Evolutionary conservation across 2,329 filamentous ascomycete species (phyloP).

Genomic region (Penicillium sclerotiorum): DNA sequence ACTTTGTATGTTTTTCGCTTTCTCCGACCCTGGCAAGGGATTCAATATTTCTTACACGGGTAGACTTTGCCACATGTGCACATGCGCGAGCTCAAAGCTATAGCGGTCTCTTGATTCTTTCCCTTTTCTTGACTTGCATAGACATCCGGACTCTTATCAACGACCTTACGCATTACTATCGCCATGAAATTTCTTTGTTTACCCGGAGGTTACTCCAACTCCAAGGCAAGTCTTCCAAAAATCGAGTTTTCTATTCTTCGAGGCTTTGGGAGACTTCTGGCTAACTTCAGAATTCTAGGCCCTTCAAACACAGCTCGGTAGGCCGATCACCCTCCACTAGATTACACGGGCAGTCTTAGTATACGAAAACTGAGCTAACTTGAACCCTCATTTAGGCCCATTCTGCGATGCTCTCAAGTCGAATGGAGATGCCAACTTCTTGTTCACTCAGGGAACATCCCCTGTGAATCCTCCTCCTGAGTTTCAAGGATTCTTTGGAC

Average conservation of each 20-base stretch:
- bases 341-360: too few species aligned
- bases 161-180: background rate
- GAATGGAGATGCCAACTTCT: slow-evolving; percentile 18
- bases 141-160: too few species aligned
- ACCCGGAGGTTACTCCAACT: slow-evolving; percentile 24
- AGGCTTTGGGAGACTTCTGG: background rate
- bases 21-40: slow-evolving; percentile 11
- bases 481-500: slow-evolving; percentile 24
- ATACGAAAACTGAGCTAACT: background rate
- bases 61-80: too few species aligned
- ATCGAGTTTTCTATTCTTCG: background rate
- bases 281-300: slow-evolving; percentile 8
- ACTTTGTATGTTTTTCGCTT: background rate
- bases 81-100: too few species aligned
- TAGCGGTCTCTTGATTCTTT: background rate
- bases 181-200: slow-evolving; percentile 27
- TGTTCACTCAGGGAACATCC: slow-evolving; percentile 20
- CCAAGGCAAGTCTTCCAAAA: slow-evolving; percentile 14
- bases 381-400: slow-evolving; percentile 11
- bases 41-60: background rate
- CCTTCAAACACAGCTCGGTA: slow-evolving; percentile 23
- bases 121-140: background rate
- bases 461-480: slow-evolving; percentile 14
- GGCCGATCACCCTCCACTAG: background rate
- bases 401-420: slow-evolving; percentile 19